Evolutionary conservation across 2,329 filamentous ascomycete species (phyloP), one percentile per base, ranked within the genome.

Genomic region (Colletotrichum noveboracense): DNA sequence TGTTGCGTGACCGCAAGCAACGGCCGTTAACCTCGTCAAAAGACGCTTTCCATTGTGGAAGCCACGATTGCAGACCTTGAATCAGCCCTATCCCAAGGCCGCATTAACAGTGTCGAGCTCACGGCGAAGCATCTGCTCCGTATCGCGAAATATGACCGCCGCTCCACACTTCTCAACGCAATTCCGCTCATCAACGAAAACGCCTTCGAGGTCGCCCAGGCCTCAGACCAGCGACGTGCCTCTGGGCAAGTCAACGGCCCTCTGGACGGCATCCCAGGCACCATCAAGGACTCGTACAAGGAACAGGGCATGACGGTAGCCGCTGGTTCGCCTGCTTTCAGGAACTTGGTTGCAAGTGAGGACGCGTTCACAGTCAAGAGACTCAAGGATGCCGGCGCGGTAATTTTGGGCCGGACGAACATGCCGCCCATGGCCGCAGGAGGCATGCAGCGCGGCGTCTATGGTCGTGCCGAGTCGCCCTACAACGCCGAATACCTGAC

Each of bases 341-440:
- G 85, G 24, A 79, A 87, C 7, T 79, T 92, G 0, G 78, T 88
- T 5, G 86, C 90, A 1, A 87, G 84, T 13, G 85, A 89, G 65
- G 89, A 92, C 79, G 89, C 89, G 2, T 87, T 87, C 12, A 86
- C 87, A 8, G 89, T 89, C 21, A 81, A 82, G 14, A 82, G 92
- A 8, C 84, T 86, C 6, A 82, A 86, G 24, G 87, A 88, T 1
- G 89, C 90, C 3, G 88, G 86, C 0, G 83, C 91, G 2, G 80
- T 90, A 16, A 82, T 91, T 1, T 52, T 52, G 43, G 91, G 91
- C 0, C 86, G 87, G 61, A 91, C 91, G 1, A 93, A 84, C 14
- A 91, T 90, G 85, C 88, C 88, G 0, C 88, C 90, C 0, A 91
- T 92, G 89, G 90, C 90, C 13, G 87, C 88, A 26, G 90, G 89